phyloP scores from a whole-genome alignment of 2,329 filamentous ascomycete species.

The Ceratocystiopsis minuta region DNA sequence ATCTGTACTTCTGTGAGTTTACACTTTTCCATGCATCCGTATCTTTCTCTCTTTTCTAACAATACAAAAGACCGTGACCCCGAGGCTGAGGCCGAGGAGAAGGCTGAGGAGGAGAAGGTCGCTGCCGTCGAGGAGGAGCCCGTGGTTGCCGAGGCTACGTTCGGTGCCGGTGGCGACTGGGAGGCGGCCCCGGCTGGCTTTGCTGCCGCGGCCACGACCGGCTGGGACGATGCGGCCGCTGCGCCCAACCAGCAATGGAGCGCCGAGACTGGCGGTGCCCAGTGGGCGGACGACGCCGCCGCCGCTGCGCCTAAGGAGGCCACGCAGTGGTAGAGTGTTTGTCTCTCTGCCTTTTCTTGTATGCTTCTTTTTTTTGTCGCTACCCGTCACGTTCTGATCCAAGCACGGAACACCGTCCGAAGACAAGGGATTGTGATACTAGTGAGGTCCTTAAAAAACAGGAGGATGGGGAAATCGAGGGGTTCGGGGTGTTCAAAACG shows the following conservation, averaged over 20 bases:
- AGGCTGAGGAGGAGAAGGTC: conserved; percentile 83
- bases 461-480: not conserved
- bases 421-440: no score
- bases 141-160: conserved; percentile 53
- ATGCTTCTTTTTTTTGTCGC: no score
- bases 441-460: not conserved
- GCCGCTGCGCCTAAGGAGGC: conserved; percentile 25
- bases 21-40: not conserved
- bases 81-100: conserved; percentile 98
- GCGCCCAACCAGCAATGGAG: conserved; percentile 56
- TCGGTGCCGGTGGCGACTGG: conserved; percentile 57
- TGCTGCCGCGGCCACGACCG: conserved; percentile 36
- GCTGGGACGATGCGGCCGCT: conserved; percentile 30
- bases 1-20: conserved; percentile 89
- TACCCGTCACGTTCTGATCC: no score
- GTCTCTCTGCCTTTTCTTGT: not conserved
- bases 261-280: conserved; percentile 35
- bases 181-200: conserved; percentile 61
- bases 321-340: conserved; percentile 28
- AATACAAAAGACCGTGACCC: conserved; percentile 65
- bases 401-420: not conserved
- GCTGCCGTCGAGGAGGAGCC: conserved; percentile 73
- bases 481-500: no score
- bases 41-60: conserved; percentile 4
- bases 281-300: conserved; percentile 29